A percentile compares a stretch with the other conserved stretches of the same genome.
These are phyloP conservation scores for Ophiostoma fasciatum DNA, from an alignment of 2,329 filamentous ascomycete genomes.

Conservation along the genomic window DNA sequence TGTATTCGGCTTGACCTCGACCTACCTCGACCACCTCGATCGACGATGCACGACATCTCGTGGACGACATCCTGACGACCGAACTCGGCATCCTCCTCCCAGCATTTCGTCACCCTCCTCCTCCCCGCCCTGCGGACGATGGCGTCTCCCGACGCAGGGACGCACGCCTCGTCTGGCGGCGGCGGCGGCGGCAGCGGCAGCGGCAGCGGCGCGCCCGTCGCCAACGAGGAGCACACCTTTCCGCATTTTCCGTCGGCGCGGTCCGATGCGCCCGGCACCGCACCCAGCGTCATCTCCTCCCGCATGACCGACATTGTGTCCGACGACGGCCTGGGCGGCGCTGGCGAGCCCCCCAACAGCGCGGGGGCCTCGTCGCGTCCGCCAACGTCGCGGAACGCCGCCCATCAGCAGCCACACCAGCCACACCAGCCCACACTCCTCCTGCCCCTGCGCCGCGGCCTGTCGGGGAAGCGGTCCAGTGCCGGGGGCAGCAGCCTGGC, in stretches of 20 bases:
- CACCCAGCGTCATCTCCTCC: slow-evolving; percentile 53
- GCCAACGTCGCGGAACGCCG: slow-evolving; percentile 36
- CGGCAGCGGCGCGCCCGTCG: no score
- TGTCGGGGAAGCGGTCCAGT: slow-evolving; percentile 30
- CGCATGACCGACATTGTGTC: slow-evolving; percentile 53
- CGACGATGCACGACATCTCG: no score
- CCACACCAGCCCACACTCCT: not conserved
- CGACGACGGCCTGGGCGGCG: slow-evolving; percentile 35
- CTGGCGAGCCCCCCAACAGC: slow-evolving; percentile 11
- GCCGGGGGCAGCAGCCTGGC: slow-evolving; percentile 22
- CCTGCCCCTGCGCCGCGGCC: slow-evolving; percentile 38
- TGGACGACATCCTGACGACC: no score
- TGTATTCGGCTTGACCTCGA: no score
- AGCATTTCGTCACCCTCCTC: no score
- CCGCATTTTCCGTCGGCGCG: slow-evolving; percentile 27
- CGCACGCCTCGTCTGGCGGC: no score
- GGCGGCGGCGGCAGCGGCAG: no score
- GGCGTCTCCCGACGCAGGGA: no score
- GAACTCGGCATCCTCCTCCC: no score
- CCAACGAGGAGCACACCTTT: slow-evolving; percentile 23
- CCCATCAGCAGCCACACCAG: not conserved
- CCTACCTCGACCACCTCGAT: no score
- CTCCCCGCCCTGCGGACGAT: no score
- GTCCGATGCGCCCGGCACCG: slow-evolving; percentile 26
- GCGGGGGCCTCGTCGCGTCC: slow-evolving; percentile 32